Base-by-base conservation (phyloP, 2,329 filamentous ascomycete genomes). In the Ophiocordyceps unilateralis region DNA sequence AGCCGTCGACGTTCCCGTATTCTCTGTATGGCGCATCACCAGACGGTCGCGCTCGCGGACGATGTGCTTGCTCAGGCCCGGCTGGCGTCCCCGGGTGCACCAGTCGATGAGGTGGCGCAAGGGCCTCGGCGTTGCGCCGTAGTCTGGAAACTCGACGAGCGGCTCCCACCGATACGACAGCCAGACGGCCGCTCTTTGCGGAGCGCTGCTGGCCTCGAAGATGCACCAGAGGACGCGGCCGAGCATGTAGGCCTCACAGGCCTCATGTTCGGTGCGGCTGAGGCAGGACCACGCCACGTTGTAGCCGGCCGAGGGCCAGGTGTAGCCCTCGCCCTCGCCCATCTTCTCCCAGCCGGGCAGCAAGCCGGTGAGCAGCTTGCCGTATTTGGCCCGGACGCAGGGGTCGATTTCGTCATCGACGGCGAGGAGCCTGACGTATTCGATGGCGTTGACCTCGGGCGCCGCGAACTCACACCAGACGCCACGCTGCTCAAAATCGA, bases 401-500 rank as follows among this genome's bases (percentile, higher is more conserved):
- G 57, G 49, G 0, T 67, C 59, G 11, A 71, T 61, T 11, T 62
- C 56, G n/a, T 69, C 65, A 43, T 71, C 67, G 28, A 60, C 59
- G 24, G 70, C 70, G 32, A 78, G 53, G 15, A 74, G 56, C n/a
- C 69, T 68, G 15, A 76, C 51, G 48, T 74, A 76, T 49, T 78
- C 73, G 40, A 78, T 58, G 23, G 68, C 67, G 51, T 76, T 75
- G 47, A 78, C 67, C 51, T 78, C 74, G 0, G 74, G 74, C 1
- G 74, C 64, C 1, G 68, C 69, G 53, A 77, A 78, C 52, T 76
- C 70, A 55, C 69, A 74, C 74, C 74, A 78, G 2, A 76, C 72
- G 8, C 74, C 74, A 26, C 74, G 66, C 54, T 78, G 74, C 55
- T 78, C 74, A 50, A 78, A 76, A 47, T 78, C 74, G 5, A 78